phyloP scores from a whole-genome alignment of 805 yeast genomes.

The Sugiyamaella marilandica region DNA sequence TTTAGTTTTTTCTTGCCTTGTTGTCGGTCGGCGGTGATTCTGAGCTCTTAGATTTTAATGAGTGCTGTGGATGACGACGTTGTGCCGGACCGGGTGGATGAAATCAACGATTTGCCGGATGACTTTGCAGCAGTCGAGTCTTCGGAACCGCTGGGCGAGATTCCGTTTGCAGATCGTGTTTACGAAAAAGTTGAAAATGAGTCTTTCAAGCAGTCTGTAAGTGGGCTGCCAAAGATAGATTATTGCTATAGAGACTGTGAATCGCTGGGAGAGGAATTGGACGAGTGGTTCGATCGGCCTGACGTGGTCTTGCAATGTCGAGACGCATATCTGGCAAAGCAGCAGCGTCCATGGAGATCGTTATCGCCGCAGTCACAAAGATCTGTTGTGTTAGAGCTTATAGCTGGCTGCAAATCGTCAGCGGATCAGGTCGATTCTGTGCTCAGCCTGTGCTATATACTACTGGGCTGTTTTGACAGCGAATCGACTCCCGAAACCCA shows the following conservation, averaged over 20 bases:
- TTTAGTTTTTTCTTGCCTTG: neutral
- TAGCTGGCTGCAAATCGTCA: neutral
- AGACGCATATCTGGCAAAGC: neutral
- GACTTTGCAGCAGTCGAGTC: constrained; percentile 24
- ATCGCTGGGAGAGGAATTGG: constrained; percentile 38
- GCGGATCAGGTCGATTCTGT: neutral
- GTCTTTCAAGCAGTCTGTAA: constrained; percentile 34
- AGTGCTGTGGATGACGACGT: constrained; percentile 4
- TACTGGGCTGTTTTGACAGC: constrained; percentile 28
- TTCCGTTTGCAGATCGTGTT: constrained; percentile 20
- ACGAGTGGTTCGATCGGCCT: constrained; percentile 42
- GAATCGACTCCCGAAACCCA: constrained; percentile 17
- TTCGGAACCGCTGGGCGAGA: constrained; percentile 11
- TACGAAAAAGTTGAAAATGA: constrained; percentile 15
- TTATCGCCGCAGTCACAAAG: neutral
- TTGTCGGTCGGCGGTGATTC: neutral
- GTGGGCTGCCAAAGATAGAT: constrained; percentile 29
- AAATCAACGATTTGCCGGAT: constrained; percentile 10
- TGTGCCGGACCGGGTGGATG: constrained; percentile 5
- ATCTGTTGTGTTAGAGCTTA: neutral
- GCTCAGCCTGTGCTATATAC: constrained; percentile 26
- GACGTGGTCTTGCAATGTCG: constrained; percentile 15
- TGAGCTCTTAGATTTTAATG: too few species aligned
- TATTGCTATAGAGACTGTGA: constrained; percentile 40
- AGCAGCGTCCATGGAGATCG: neutral